phyloP scores from a whole-genome alignment of 768 basidiomycete species.

The Clitopilus hobsonii region DNA sequence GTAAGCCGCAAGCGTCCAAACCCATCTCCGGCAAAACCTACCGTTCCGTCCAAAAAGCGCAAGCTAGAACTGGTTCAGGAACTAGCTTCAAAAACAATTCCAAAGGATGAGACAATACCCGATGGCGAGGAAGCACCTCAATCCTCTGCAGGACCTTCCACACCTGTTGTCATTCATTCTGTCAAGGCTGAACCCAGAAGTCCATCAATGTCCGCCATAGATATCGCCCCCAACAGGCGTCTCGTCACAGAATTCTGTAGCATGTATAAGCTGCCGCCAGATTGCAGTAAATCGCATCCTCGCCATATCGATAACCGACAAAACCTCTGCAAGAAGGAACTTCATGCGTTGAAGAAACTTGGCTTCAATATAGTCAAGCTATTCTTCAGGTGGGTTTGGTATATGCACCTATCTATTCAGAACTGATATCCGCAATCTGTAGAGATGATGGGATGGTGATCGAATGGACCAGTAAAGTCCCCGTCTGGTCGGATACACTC shows the following conservation, averaged over 20 bases:
- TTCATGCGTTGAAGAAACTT: conserved; percentile 10
- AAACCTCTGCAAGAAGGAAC: conserved; percentile 16
- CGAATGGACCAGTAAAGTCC: conserved; percentile 26
- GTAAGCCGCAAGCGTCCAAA: too few species aligned
- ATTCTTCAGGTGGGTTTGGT: conserved; percentile 13
- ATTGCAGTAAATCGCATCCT: conserved; percentile 16
- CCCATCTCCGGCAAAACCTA: too few species aligned
- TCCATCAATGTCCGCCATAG: not conserved
- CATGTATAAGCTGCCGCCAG: conserved; percentile 20
- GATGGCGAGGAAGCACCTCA: not conserved
- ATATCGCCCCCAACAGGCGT: conserved; percentile 12
- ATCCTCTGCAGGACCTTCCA: not conserved
- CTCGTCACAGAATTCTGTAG: conserved; percentile 22
- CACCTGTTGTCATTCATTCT: not conserved
- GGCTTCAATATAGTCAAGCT: conserved; percentile 20
- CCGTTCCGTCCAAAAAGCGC: too few species aligned
- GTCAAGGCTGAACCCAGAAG: conserved; percentile 3
- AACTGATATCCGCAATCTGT: not conserved
- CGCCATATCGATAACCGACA: conserved; percentile 15
- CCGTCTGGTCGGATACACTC: conserved; percentile 28
- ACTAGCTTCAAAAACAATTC: not conserved
- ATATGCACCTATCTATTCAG: not conserved
- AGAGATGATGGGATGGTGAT: conserved; percentile 32
- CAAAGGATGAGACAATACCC: not conserved
- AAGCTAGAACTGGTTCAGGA: not conserved